Evolutionary conservation across 257 asterid species (phyloP).

Genomic region (Orobanche coerulescens): DNA sequence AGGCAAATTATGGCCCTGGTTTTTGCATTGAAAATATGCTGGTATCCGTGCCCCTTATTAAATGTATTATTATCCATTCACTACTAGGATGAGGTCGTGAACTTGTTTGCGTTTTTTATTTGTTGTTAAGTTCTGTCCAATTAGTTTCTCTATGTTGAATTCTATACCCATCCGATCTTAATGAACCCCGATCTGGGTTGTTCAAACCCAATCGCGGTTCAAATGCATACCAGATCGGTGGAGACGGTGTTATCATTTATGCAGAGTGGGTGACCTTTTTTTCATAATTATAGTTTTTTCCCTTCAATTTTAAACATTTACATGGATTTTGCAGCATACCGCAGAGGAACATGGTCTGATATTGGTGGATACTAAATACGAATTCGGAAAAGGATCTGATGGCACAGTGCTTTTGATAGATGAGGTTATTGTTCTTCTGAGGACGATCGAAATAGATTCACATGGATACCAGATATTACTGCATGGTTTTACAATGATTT

Average conservation of each 20-base stretch:
- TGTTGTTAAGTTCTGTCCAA: not conserved
- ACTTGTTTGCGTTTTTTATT: not conserved
- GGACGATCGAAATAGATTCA: constrained; percentile 5
- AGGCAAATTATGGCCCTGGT: no score
- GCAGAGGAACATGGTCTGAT: constrained; percentile 80
- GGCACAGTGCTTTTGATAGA: constrained; percentile 71
- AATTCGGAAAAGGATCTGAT: constrained; percentile 90
- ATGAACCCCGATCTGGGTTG: not conserved
- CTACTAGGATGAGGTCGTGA: no score
- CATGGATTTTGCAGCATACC: constrained; percentile 35
- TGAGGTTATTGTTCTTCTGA: constrained; percentile 47
- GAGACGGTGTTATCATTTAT: not conserved
- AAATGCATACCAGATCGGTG: no score
- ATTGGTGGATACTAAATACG: constrained; percentile 93
- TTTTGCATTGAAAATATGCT: no score
- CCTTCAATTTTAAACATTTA: not conserved
- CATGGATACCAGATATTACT: not conserved
- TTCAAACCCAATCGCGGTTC: no score
- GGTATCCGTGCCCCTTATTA: no score
- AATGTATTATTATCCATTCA: no score
- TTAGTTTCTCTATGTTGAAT: not conserved
- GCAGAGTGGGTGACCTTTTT: not conserved
- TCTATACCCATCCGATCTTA: not conserved
- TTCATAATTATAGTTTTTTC: not conserved
- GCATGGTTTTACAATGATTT: not conserved